Conservation (phyloP, 1,139 yeast species). For the Geotrichum histeridarum region DNA sequence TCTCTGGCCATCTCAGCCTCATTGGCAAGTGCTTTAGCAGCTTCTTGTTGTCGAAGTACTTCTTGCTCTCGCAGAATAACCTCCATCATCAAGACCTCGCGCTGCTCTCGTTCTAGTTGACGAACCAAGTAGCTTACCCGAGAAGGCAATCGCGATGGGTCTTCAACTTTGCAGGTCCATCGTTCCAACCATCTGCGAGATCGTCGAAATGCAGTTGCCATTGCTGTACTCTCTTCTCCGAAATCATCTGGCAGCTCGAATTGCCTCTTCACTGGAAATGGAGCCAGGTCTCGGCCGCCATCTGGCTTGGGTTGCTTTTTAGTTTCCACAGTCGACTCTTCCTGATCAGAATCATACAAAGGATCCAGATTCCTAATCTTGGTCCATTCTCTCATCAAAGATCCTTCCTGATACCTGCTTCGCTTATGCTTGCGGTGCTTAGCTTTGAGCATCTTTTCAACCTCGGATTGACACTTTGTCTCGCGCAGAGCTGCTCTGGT, state of each 20-base stretch:
- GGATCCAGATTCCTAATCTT: constrained; percentile 33
- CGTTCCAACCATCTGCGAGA: constrained; percentile 28
- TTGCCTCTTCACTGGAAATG: background rate
- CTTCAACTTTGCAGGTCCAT: constrained; percentile 22
- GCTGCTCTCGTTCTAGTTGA: background rate
- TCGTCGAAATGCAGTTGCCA: constrained; percentile 26
- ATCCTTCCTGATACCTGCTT: constrained; percentile 26
- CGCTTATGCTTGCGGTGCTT: constrained; percentile 27
- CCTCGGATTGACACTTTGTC: constrained; percentile 21
- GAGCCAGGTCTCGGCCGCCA: background rate
- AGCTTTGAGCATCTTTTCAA: constrained; percentile 26
- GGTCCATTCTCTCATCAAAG: constrained; percentile 31
- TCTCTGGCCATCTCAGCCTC: background rate
- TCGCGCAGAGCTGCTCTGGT: constrained; percentile 7
- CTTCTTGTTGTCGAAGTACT: background rate
- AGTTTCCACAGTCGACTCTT: background rate
- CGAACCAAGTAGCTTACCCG: constrained; percentile 10
- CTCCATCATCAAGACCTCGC: constrained; percentile 3
- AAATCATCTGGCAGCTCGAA: constrained; percentile 22
- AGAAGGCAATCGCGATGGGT: background rate
- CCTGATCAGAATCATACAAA: constrained; percentile 32
- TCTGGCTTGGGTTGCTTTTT: background rate
- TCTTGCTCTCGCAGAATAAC: background rate
- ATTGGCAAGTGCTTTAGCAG: background rate
- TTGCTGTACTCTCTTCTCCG: constrained; percentile 30